phyloP scores from a whole-genome alignment of 2,329 filamentous ascomycete species.

The Cordyceps tenuipes region DNA sequence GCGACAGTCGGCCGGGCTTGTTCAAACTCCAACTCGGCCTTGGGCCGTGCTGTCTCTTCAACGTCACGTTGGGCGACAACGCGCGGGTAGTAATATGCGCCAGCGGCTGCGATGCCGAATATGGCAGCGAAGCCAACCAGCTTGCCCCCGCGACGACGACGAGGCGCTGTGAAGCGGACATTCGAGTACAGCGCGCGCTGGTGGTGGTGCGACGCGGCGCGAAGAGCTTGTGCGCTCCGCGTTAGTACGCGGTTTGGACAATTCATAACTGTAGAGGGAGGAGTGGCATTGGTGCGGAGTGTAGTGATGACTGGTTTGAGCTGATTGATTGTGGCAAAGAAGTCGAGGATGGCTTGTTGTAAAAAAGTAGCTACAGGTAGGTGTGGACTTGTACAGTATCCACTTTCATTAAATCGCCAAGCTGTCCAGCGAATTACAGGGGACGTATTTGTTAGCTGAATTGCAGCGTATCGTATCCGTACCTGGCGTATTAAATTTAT shows the following conservation, averaged over 20 bases:
- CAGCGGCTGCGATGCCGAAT: constrained; percentile 31
- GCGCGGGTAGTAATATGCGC: constrained; percentile 30
- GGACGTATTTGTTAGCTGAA: not conserved
- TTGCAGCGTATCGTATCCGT: not conserved
- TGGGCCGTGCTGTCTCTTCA: constrained; percentile 15
- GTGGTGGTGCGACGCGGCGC: constrained; percentile 4
- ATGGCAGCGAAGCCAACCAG: constrained; percentile 24
- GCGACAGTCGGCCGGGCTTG: constrained; percentile 47
- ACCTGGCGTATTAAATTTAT: not conserved
- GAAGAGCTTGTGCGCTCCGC: not conserved
- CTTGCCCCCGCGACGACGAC: constrained; percentile 20
- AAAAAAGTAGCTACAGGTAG: too few relatives aligned
- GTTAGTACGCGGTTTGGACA: not conserved
- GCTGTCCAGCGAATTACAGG: too few relatives aligned
- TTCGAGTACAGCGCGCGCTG: not conserved
- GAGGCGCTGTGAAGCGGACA: constrained; percentile 11
- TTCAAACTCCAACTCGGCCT: constrained; percentile 59
- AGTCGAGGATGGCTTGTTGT: too few relatives aligned
- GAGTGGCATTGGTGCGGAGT: too few relatives aligned
- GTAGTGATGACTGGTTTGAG: too few relatives aligned
- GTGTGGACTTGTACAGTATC: too few relatives aligned
- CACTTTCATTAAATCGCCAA: too few relatives aligned
- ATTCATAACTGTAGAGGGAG: not conserved
- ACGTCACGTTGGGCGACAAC: constrained; percentile 22
- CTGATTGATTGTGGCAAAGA: too few relatives aligned